These are phyloP conservation scores for Schoenoplectus tabernaemontani DNA, from an alignment of 202 grass and related monocot species.

Conservation along the genomic window DNA sequence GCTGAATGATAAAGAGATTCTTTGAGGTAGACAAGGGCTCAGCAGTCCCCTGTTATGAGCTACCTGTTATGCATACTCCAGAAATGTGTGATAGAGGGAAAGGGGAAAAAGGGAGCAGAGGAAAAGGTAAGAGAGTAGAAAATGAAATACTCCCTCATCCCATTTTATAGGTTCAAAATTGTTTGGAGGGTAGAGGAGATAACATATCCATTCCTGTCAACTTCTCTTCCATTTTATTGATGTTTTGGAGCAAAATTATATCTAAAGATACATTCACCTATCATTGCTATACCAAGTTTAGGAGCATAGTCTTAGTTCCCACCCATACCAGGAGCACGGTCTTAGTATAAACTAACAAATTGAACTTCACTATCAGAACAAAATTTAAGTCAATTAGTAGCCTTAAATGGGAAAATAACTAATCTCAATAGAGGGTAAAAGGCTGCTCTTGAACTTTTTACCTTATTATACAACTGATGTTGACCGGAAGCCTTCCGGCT, in stretches of 20 bases:
- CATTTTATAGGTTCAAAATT: neutral
- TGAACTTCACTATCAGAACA: neutral
- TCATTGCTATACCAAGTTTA: neutral
- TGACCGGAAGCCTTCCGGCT: conserved; percentile 70
- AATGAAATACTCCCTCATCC: neutral
- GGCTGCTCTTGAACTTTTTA: neutral
- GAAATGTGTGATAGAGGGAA: neutral
- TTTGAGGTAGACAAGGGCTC: neutral
- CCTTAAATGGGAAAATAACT: neutral
- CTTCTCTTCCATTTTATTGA: neutral
- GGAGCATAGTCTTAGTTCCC: neutral
- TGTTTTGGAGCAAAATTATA: neutral
- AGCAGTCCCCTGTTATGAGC: neutral
- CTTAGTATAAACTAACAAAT: neutral
- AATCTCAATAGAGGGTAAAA: neutral
- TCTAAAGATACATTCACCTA: neutral
- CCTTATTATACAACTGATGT: conserved; percentile 81
- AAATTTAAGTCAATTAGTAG: neutral
- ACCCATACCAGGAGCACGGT: neutral
- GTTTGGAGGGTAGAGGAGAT: neutral
- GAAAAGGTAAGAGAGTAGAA: neutral
- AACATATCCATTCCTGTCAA: neutral
- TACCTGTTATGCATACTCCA: neutral
- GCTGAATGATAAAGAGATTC: neutral
- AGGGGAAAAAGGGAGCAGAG: neutral